Conservation (phyloP, 441 rosid genomes). For the Corymbia citriodora region DNA sequence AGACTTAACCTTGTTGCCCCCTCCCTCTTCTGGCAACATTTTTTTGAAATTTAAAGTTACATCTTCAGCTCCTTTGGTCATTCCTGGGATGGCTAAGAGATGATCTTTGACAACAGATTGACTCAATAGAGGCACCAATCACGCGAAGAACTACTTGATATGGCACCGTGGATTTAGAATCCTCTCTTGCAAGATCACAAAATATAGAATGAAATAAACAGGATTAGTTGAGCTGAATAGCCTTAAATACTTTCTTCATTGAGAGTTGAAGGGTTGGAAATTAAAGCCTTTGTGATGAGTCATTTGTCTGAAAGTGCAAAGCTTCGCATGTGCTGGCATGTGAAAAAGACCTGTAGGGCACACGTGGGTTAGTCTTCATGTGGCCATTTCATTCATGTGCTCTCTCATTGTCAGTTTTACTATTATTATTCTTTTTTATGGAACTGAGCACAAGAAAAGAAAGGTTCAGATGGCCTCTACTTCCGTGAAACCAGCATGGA, state of each 20-base stretch:
- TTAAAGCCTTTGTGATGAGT: not conserved
- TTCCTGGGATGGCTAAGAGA: not conserved
- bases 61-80: not conserved
- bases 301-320: not conserved
- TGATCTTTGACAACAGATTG: not conserved
- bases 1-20: not conserved
- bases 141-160: not conserved
- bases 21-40: not conserved
- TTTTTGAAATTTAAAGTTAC: not conserved
- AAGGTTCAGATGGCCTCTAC: not conserved
- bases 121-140: not conserved
- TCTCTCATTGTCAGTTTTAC: not conserved
- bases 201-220: not conserved
- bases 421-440: not conserved
- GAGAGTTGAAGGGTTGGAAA: not conserved
- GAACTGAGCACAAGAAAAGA: not conserved
- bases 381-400: not conserved
- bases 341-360: not conserved
- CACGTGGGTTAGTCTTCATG: constrained; percentile 1
- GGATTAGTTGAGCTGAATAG: not conserved
- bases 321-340: constrained; percentile 3
- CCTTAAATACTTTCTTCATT: not conserved
- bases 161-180: not conserved
- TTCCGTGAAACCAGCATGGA: not conserved
- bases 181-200: not conserved